Evolutionary conservation across 2,329 filamentous ascomycete genomes (phyloP).

Genomic region (Fusarium sp.): DNA sequence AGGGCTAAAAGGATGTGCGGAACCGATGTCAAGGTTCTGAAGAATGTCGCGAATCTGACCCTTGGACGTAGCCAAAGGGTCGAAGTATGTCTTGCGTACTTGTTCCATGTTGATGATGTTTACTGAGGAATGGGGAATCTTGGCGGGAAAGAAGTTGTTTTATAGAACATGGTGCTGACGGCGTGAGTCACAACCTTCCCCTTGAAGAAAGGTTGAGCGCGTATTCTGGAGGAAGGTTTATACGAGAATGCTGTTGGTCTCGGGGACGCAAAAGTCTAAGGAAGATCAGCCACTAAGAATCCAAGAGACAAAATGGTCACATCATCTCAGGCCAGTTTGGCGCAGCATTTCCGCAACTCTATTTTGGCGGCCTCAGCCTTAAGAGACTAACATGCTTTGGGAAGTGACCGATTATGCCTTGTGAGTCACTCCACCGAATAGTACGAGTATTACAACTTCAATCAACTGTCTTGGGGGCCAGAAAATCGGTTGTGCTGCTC

Average conservation of each 20-base stretch:
- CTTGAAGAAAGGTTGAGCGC: not conserved
- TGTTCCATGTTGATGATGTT: constrained; percentile 8
- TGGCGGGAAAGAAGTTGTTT: not conserved
- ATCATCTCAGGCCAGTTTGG: too few relatives aligned
- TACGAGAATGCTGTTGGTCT: not conserved
- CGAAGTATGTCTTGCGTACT: constrained; percentile 25
- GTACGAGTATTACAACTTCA: not conserved
- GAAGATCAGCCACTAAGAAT: not conserved
- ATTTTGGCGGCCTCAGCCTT: not conserved
- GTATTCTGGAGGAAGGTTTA: not conserved
- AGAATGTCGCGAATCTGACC: constrained; percentile 9
- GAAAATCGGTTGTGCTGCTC: fast-evolving
- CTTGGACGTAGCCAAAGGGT: constrained; percentile 25
- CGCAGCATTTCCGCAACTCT: too few relatives aligned
- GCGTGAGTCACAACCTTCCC: not conserved
- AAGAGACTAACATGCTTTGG: not conserved
- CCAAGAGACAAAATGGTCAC: not conserved
- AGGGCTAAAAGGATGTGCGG: constrained; percentile 21
- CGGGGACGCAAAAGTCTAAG: not conserved
- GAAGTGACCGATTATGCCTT: not conserved
- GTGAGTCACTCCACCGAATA: not conserved
- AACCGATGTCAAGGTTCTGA: not conserved
- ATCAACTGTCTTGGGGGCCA: not conserved
- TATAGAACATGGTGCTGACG: not conserved
- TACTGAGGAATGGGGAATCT: not conserved